phyloP scores from a whole-genome alignment of 495 filamentous ascomycete genomes.

The Geoglossum glabrum region DNA sequence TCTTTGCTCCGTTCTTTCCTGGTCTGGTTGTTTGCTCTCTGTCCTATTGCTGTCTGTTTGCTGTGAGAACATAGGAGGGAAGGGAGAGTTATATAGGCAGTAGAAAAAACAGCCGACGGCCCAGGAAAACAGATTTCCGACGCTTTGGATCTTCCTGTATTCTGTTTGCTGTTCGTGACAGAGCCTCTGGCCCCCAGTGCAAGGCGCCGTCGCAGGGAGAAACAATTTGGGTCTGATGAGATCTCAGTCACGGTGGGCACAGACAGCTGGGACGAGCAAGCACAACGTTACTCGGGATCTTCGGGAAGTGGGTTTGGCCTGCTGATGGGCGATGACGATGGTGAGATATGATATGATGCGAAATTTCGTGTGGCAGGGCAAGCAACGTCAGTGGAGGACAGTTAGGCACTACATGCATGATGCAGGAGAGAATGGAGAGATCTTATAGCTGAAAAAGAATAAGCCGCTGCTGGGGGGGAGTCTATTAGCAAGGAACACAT shows the following conservation, averaged over 20 bases:
- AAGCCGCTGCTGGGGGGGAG: not conserved
- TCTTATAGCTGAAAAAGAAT: not conserved
- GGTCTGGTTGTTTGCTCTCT: not conserved
- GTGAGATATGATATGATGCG: not conserved
- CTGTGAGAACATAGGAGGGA: not conserved
- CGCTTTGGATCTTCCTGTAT: too few relatives aligned
- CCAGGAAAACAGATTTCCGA: not conserved
- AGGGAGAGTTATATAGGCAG: not conserved
- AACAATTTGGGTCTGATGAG: not conserved
- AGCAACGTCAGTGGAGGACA: not conserved
- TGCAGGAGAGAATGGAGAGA: not conserved
- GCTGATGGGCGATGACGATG: not conserved
- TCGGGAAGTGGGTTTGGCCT: not conserved
- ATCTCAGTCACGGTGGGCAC: not conserved
- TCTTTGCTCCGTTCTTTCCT: too few relatives aligned
- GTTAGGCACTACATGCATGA: not conserved
- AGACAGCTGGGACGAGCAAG: not conserved
- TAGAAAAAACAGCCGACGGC: not conserved
- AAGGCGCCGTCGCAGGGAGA: not conserved
- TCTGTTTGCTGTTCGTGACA: not conserved
- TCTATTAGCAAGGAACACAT: not conserved
- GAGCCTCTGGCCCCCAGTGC: not conserved
- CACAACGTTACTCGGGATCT: not conserved
- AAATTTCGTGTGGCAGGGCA: not conserved
- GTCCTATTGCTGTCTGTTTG: not conserved